Conservation (phyloP, 331 rosid species). For the Malus hybrid region DNA sequence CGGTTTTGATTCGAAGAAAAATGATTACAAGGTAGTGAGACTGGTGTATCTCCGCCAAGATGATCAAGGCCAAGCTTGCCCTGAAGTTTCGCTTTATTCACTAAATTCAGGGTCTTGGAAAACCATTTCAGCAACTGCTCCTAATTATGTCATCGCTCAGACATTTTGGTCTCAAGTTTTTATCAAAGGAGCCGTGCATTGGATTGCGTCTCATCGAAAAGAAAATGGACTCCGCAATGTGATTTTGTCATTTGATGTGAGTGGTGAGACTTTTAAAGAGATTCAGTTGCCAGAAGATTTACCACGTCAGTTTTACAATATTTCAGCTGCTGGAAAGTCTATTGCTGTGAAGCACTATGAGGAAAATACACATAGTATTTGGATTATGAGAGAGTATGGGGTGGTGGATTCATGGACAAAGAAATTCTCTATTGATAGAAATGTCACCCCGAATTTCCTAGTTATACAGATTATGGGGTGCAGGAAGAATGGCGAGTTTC, state of each 20-base stretch:
- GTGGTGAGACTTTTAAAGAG: background rate
- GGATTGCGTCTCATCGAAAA: background rate
- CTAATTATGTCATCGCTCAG: background rate
- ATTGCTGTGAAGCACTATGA: background rate
- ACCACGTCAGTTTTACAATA: background rate
- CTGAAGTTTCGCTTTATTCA: background rate
- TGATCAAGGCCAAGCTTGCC: background rate
- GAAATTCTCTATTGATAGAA: background rate
- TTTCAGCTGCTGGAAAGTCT: background rate
- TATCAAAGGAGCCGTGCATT: background rate
- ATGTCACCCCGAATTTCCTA: background rate
- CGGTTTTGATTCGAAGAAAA: conserved; percentile 2
- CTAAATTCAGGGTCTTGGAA: conserved; percentile 5
- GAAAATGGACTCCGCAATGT: background rate
- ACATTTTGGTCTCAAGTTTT: background rate
- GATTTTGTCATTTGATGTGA: background rate
- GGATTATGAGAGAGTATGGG: conserved; percentile 10
- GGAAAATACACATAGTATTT: background rate
- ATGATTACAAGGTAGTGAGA: conserved; percentile 7
- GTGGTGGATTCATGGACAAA: conserved; percentile 5
- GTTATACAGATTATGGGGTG: background rate
- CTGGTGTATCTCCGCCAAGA: background rate
- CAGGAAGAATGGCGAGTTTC: background rate
- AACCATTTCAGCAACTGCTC: background rate
- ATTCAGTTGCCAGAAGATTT: background rate